Percentiles rank a stretch among this genome's conserved stretches.
phyloP scores from a whole-genome alignment of 2,329 filamentous ascomycete species.

The Macrophomina tecta region DNA sequence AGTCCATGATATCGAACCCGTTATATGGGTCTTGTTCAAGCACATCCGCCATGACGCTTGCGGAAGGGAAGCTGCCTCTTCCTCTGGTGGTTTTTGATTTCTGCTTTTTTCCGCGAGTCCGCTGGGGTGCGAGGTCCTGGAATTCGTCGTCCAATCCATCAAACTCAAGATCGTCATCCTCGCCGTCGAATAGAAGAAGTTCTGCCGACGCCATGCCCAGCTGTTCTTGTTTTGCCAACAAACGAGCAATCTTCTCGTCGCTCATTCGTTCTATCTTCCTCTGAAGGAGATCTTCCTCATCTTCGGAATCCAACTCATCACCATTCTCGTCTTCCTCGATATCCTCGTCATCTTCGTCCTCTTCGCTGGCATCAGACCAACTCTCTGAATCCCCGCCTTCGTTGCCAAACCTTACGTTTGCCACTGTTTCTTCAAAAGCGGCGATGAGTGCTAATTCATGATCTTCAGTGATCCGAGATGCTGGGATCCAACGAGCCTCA shows the following conservation, averaged over 20 bases:
- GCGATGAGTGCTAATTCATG: constrained; percentile 38
- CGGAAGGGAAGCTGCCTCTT: constrained; percentile 56
- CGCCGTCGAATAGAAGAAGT: constrained; percentile 62
- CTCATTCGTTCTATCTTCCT: constrained; percentile 51
- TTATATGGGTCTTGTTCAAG: constrained; percentile 67
- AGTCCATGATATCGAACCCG: constrained; percentile 86
- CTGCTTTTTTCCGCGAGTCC: constrained; percentile 3
- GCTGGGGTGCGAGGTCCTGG: background rate
- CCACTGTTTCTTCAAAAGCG: constrained; percentile 34
- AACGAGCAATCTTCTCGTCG: constrained; percentile 67
- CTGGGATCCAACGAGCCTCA: constrained; percentile 58
- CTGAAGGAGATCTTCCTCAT: constrained; percentile 50
- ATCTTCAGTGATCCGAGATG: constrained; percentile 34
- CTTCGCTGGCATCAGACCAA: constrained; percentile 33
- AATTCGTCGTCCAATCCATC: background rate
- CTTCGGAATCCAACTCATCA: constrained; percentile 47
- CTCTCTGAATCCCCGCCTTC: constrained; percentile 32
- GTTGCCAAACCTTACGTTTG: constrained; percentile 34
- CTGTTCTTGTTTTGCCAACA: constrained; percentile 67
- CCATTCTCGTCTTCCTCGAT: constrained; percentile 48
- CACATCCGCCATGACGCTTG: constrained; percentile 62
- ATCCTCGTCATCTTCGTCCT: constrained; percentile 45
- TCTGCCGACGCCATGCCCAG: constrained; percentile 67
- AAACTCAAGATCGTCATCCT: constrained; percentile 42
- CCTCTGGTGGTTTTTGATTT: constrained; percentile 6